Conservation (phyloP, 768 basidiomycete species). For the Kwoniella heveanensis region DNA sequence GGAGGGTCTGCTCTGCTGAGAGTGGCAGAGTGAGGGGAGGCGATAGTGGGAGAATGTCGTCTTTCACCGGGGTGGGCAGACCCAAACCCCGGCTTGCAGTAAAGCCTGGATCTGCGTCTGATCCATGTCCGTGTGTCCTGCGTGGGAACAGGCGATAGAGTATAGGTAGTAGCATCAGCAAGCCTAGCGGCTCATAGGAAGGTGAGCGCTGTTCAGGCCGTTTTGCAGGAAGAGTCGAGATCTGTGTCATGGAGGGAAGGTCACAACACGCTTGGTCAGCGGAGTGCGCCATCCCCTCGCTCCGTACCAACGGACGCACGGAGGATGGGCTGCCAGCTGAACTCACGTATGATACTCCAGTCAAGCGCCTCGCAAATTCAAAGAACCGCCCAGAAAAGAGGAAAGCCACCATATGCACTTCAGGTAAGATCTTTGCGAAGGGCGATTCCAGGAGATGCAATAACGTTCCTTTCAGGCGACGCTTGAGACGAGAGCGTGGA, state of each 20-base stretch:
- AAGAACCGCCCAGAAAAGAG: slow-evolving; percentile 51
- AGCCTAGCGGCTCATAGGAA: slow-evolving; percentile 50
- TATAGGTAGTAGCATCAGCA: slow-evolving; percentile 44
- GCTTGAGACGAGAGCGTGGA: slow-evolving; percentile 1
- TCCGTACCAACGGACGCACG: too few relatives aligned
- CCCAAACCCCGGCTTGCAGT: not conserved
- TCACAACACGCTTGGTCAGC: too few relatives aligned
- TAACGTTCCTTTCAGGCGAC: slow-evolving; percentile 5
- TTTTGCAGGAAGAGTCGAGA: slow-evolving; percentile 47
- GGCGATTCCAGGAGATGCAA: slow-evolving; percentile 35
- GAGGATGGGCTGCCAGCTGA: too few relatives aligned
- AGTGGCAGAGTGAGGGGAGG: slow-evolving; percentile 24
- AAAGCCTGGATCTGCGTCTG: not conserved
- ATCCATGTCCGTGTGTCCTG: not conserved
- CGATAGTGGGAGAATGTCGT: slow-evolving; percentile 15
- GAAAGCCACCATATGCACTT: slow-evolving; percentile 53
- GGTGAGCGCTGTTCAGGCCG: slow-evolving; percentile 29
- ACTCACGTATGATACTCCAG: slow-evolving; percentile 54
- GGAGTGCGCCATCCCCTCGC: too few relatives aligned
- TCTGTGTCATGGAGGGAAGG: slow-evolving; percentile 30
- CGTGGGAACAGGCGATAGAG: slow-evolving; percentile 23
- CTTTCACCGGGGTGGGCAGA: slow-evolving; percentile 13
- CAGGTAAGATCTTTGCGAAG: slow-evolving; percentile 34
- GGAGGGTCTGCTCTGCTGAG: slow-evolving; percentile 32
- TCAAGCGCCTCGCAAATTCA: slow-evolving; percentile 50